These are phyloP conservation scores for Sorghum bicolor DNA, from an alignment of 176 grass and related monocot species.

Conservation along the genomic window Sorghum_bicolor_NCBIv3 NC_012873.2:67933001-67933500, in stretches of 20 bases:
- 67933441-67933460: slow-evolving; percentile 15
- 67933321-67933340: slow-evolving; percentile 30
- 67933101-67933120: not conserved
- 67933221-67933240: slow-evolving; percentile 21
- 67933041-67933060: not conserved
- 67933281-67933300: slow-evolving; percentile 27
- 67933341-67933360: slow-evolving; percentile 20
- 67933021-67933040: not conserved
- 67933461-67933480: not conserved
- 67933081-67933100: not conserved
- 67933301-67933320: slow-evolving; percentile 28
- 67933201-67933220: slow-evolving; percentile 11
- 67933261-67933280: slow-evolving; percentile 39
- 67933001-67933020: not conserved
- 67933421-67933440: slow-evolving; percentile 36
- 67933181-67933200: slow-evolving; percentile 30
- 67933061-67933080: not conserved
- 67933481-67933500: not conserved
- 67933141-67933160: not conserved
- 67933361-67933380: slow-evolving; percentile 36
- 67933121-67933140: not conserved
- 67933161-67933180: not conserved
- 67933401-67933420: slow-evolving; percentile 4
- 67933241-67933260: slow-evolving; percentile 34
- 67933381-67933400: slow-evolving; percentile 38